Base-by-base conservation (phyloP, 75 land plant species). In the Larix kaempferi region DNA sequence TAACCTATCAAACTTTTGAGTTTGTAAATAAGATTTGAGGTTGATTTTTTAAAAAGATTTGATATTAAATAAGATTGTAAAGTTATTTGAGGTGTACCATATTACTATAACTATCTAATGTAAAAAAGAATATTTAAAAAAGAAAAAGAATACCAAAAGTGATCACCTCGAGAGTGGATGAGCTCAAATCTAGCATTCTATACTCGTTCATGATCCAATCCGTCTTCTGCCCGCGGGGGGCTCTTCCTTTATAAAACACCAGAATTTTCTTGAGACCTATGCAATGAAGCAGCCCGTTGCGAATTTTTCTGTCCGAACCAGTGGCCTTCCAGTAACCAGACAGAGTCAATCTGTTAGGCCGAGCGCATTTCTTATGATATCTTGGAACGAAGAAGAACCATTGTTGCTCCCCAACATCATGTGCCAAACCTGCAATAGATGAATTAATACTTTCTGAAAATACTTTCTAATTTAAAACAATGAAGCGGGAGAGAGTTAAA, bases 241-340 rank as follows among this genome's bases (percentile, higher is more conserved):
- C 77, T 29, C 16, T 76, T 49, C 77, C 77, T 76, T 60, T 57
- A 72, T 60, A 76, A 25, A 76, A 76, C 13, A 76, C 77, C n/a
- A 76, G 77, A 26, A 72, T 57, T 39, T 76, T 76, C 57, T 23
- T 76, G 6, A 61, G 3, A 21, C 77, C 77, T 13, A 76, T 25
- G 17, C n/a, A 22, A 0, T 19, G 11, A 12, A 13, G 13, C 4
- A 12, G 2, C 1, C 11, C 13, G 60, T 54, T 10, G 74, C 41
- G 6, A 13, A 76, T 5, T 16, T 71, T 22, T 72, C 7, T 76
- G 27, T 76, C 77, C 11, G 22, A 21, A 4, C 71, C 77, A 14
- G 71, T 76, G 25, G 77, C 73, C 3, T 76, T 76, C 77, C 71
- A 76, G 77, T 65, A 62, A 56, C 77, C 77, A 6, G 0, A 16